These are phyloP conservation scores for Hypoxylon sp. DNA, from an alignment of 2,329 filamentous ascomycete genomes.

Conservation along the genomic window DNA sequence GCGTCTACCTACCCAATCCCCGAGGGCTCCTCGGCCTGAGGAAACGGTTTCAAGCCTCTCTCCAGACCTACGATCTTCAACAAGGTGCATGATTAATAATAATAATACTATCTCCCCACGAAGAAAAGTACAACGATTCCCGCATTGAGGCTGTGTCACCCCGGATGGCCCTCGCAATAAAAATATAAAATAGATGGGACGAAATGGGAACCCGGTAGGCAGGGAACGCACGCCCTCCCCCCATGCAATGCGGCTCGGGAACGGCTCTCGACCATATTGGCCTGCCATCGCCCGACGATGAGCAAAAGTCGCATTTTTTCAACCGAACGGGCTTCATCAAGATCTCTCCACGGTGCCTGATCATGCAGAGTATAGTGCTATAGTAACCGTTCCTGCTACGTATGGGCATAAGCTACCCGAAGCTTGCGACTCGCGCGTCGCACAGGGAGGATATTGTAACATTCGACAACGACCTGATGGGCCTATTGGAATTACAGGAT, in stretches of 20 bases:
- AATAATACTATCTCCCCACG: not conserved
- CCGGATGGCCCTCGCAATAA: conserved; percentile 11
- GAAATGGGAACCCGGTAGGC: conserved; percentile 3
- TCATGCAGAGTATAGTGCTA: conserved; percentile 24
- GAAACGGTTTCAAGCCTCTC: not conserved
- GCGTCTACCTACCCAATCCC: not conserved
- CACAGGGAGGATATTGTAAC: conserved; percentile 37
- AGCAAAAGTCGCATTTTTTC: conserved; percentile 2
- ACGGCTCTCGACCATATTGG: conserved; percentile 24
- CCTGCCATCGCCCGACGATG: conserved; percentile 32
- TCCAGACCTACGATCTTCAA: conserved; percentile 1
- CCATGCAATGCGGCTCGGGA: conserved; percentile 31
- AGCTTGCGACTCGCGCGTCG: conserved; percentile 30
- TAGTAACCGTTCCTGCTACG: conserved; percentile 13
- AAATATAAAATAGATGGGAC: conserved; percentile 9
- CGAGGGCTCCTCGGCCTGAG: not conserved
- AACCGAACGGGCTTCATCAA: conserved; percentile 8
- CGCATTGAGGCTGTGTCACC: conserved; percentile 6
- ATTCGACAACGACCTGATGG: conserved; percentile 39
- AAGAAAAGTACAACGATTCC: not conserved
- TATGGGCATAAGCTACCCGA: conserved; percentile 21
- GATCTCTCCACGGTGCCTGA: conserved; percentile 3
- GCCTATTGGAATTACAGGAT: conserved; percentile 43
- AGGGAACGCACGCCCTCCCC: conserved; percentile 27
- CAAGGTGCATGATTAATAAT: not conserved